Percentiles rank a stretch among this genome's conserved stretches.
Evolutionary conservation across 257 asterid genomes (phyloP).

Genomic region (Fraxinus excelsior): DNA sequence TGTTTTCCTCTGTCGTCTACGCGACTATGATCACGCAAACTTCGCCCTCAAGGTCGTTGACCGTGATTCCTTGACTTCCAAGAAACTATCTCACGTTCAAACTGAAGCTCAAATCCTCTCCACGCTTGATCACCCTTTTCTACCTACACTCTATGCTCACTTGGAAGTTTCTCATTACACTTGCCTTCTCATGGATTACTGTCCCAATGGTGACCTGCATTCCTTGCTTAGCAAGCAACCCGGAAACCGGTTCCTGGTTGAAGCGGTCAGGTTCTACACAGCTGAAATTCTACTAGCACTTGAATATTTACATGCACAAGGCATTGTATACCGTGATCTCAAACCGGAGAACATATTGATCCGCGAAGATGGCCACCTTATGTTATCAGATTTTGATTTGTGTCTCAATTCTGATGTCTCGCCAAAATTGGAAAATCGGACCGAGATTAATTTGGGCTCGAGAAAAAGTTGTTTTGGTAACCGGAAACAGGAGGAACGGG

Average conservation of each 20-base stretch:
- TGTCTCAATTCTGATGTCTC: conserved; percentile 60
- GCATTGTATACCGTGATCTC: conserved; percentile 79
- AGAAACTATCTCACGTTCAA: conserved; percentile 72
- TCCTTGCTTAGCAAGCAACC: conserved; percentile 75
- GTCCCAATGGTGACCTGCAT: conserved; percentile 85
- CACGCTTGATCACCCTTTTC: conserved; percentile 74
- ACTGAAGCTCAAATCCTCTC: conserved; percentile 79
- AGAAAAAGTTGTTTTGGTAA: conserved; percentile 23
- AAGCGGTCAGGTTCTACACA: conserved; percentile 71
- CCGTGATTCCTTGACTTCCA: conserved; percentile 53
- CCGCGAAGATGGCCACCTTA: conserved; percentile 80
- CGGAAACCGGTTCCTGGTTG: conserved; percentile 42
- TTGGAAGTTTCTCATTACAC: conserved; percentile 81
- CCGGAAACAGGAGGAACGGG: conserved; percentile 41
- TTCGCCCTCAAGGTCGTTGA: conserved; percentile 91
- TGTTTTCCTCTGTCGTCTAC: conserved; percentile 84
- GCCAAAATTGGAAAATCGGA: conserved; percentile 47
- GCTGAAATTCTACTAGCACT: conserved; percentile 73
- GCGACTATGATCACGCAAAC: conserved; percentile 77
- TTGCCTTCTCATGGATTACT: conserved; percentile 73
- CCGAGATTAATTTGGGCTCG: conserved; percentile 19
- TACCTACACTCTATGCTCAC: conserved; percentile 83
- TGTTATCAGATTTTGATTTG: conserved; percentile 82
- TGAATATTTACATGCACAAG: conserved; percentile 74
- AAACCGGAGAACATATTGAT: conserved; percentile 81